Evolutionary conservation across 305 asterid species (phyloP).

Genomic region (Fraxinus platypoda): DNA sequence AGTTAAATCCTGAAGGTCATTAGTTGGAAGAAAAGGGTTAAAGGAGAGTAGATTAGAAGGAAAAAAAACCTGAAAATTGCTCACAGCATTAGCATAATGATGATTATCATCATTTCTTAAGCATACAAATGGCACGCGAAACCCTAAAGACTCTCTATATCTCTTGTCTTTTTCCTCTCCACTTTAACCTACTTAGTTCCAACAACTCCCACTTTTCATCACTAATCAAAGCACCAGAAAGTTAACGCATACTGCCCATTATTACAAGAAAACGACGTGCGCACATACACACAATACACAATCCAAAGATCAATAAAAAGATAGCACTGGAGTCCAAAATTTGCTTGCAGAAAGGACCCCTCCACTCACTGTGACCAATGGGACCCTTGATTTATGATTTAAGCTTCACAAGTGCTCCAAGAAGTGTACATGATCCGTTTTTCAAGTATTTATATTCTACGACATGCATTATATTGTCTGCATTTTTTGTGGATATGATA

Average conservation of each 20-base stretch:
- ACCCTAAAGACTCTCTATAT: constrained; percentile 16
- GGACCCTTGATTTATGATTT: neutral
- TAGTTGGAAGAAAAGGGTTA: neutral
- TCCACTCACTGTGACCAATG: constrained; percentile 4
- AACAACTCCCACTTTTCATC: constrained; percentile 10
- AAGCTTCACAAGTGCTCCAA: neutral
- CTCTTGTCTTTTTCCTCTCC: constrained; percentile 11
- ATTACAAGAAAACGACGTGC: constrained; percentile 9
- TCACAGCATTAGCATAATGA: neutral
- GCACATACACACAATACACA: neutral
- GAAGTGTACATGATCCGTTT: neutral
- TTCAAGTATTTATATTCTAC: neutral
- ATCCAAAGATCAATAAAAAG: neutral
- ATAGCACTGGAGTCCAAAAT: neutral
- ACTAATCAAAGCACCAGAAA: constrained; percentile 5
- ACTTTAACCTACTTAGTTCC: constrained; percentile 10
- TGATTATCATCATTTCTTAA: neutral
- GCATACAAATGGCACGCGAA: constrained; percentile 21
- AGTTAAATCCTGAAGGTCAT: neutral
- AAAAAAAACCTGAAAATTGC: neutral
- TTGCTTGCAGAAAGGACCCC: constrained; percentile 5
- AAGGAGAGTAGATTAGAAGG: neutral
- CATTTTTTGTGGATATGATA: constrained; percentile 3
- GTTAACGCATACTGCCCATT: neutral
- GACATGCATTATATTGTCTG: constrained; percentile 5